phyloP scores from a whole-genome alignment of 352 stramenopile species.

The Globisporangium orthogonon region DNA sequence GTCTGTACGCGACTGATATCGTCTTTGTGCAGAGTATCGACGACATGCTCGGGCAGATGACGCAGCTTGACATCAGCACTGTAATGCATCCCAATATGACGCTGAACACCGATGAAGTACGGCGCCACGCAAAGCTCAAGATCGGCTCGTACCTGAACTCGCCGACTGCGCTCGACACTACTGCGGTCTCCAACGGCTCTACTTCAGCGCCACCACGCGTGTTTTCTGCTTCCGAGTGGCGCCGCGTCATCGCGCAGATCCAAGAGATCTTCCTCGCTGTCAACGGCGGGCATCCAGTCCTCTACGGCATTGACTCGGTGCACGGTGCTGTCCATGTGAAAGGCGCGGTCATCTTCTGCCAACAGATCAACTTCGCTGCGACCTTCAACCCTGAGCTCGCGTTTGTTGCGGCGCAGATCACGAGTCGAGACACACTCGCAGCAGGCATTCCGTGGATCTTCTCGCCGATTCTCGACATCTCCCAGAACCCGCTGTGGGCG shows the following conservation, averaged over 20 bases:
- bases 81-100: slow-evolving; percentile 62
- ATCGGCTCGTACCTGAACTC: slow-evolving; percentile 90
- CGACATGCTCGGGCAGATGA: slow-evolving; percentile 87
- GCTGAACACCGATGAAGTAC: slow-evolving; percentile 54
- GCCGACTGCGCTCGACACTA: slow-evolving; percentile 29
- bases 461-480: slow-evolving; percentile 83
- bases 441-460: slow-evolving; percentile 91
- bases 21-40: slow-evolving; percentile 12
- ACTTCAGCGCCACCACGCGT: slow-evolving; percentile 10
- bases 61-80: slow-evolving; percentile 84
- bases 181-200: slow-evolving; percentile 18
- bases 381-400: slow-evolving; percentile 85
- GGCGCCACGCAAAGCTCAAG: slow-evolving; percentile 66
- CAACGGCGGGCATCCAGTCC: slow-evolving; percentile 49
- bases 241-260: slow-evolving; percentile 60
- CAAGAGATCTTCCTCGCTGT: slow-evolving; percentile 69
- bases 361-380: slow-evolving; percentile 85
- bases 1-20: neutral
- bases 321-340: slow-evolving; percentile 87
- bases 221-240: slow-evolving; percentile 68
- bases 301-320: slow-evolving; percentile 90
- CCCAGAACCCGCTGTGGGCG: slow-evolving; percentile 83
- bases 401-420: slow-evolving; percentile 59
- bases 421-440: slow-evolving; percentile 76
- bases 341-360: slow-evolving; percentile 76